Percentiles rank a stretch among this genome's conserved stretches.
Evolutionary conservation across 768 basidiomycete species (phyloP).

Genomic region (Psilocybe cubensis): DNA sequence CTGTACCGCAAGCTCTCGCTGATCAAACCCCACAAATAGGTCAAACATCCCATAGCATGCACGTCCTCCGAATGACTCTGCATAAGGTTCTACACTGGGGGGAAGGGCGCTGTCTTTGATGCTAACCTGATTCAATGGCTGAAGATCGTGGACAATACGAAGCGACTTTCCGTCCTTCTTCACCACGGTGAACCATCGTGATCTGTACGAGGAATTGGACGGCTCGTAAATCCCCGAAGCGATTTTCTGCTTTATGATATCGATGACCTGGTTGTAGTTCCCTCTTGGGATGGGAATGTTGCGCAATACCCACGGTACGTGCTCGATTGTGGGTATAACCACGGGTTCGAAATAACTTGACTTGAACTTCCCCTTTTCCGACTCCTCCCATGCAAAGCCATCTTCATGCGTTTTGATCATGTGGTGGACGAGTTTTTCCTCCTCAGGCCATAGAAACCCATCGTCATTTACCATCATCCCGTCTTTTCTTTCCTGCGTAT

Average conservation of each 20-base stretch:
- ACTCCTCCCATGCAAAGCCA: slow-evolving; percentile 30
- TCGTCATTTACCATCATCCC: slow-evolving; percentile 26
- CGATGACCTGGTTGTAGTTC: slow-evolving; percentile 22
- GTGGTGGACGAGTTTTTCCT: slow-evolving; percentile 34
- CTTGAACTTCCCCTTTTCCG: slow-evolving; percentile 29
- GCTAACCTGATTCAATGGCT: too few relatives aligned
- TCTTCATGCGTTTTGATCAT: slow-evolving; percentile 32
- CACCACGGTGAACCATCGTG: slow-evolving; percentile 17
- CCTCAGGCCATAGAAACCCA: slow-evolving; percentile 37
- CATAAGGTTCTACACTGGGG: too few relatives aligned
- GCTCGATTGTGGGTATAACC: slow-evolving; percentile 29
- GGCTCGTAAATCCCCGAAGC: neutral
- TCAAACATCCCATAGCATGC: slow-evolving; percentile 16
- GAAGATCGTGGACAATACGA: too few relatives aligned
- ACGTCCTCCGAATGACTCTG: neutral
- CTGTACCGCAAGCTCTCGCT: slow-evolving; percentile 22
- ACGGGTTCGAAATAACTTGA: slow-evolving; percentile 27
- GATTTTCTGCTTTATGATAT: neutral
- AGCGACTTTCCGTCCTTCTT: slow-evolving; percentile 9
- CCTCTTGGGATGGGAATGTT: slow-evolving; percentile 37
- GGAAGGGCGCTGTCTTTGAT: too few relatives aligned
- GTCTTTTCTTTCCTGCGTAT: slow-evolving; percentile 29
- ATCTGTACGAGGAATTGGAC: slow-evolving; percentile 3
- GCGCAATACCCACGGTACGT: slow-evolving; percentile 31
- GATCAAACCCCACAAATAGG: slow-evolving; percentile 35